Base-by-base conservation (phyloP, 2,329 filamentous ascomycete genomes). In the Paraconiothyrium brasiliense region DNA sequence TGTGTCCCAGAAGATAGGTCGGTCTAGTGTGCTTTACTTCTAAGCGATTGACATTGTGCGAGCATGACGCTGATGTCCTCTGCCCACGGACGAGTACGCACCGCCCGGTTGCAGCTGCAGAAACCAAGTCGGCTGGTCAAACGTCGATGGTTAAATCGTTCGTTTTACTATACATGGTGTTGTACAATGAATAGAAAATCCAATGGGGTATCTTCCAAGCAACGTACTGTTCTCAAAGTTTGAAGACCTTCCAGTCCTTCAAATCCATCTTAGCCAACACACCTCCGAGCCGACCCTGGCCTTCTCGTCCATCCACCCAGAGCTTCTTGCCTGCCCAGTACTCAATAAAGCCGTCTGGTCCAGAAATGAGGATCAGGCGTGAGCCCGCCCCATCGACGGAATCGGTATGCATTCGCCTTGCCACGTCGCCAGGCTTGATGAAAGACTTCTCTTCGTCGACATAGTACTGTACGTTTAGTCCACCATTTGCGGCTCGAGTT, bases 271-370 rank as follows among this genome's bases (percentile, higher is more conserved):
- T 80, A 1, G 84, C 86, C 22, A 94, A 78, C 2, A 93, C 76
- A 0, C 94, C 94, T 6, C 86, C 85, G 0, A 97, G 79, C 0
- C 86, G 84, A 0, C 94, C 94, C 72, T 97, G 93, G 11, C 86
- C 83, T 78, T 97, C 91, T 60, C 82, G 82, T 0, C 93, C 92
- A 32, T 85, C 85, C 11, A 84, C 81, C 91, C 92, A 96, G 3
- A 87, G 80, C 79, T 97, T 97, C 10, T 89, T 83, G 1, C 95
- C 94, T 2, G 93, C 92, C 79, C 91, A 92, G 66, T 90, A 86
- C 47, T 87, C 85, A 43, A 98, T 85, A 79, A 98, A 98, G 0
- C 95, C 94, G 57, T 97, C 92, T 0, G 95, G 94, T 0, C 95
- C 95, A 0, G 93, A 97, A 1, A 98, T 87, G 59, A 97, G 83